Evolutionary conservation across 768 basidiomycete genomes (phyloP), one percentile per base, ranked within the genome.

Genomic region (Amanita subjunquillea): DNA sequence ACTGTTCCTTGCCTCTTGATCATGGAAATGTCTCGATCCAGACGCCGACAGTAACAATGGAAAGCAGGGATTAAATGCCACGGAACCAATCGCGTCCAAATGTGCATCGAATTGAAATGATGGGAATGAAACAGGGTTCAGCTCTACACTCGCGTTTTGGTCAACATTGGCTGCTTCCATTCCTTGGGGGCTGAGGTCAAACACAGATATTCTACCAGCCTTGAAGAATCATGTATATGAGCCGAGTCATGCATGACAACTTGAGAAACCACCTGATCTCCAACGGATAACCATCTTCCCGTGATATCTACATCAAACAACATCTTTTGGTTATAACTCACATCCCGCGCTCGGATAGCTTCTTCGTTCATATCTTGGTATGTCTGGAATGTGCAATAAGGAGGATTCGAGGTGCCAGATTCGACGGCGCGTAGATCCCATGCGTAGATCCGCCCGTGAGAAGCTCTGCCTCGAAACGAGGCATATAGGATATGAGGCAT

Each of bases 391-490:
- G 73, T 61, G 29, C 67, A 63, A 15, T 78, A 48, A 39, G 80
- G 75, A 6, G 43, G 42, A n/a, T 43, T 36, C 6, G 51, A 52
- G 15, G 57, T 20, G 48, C 68, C 64, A 29, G 75, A 60, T 63
- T 85, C 75, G 9, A n/a, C 44, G 2, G 76, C 70, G 0, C 92
- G 78, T 4, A 92, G 63, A 63, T 96, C 94, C 85, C 88, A 96
- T 51, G 78, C 72, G 60, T 83, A 85, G 22, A 95, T 73, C 3
- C 61, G 60, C 13, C 51, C 43, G 17, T 46, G 43, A 34, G 51
- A 44, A 5, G 71, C 71, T n/a, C 71, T 71, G 10, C 86, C 74
- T 4, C 94, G 77, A 58, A 89, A 93, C 0, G 88, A 75, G 0
- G 87, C 85, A 56, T 88, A 95, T 25, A 97, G 64, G 1, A 88